phyloP scores from a whole-genome alignment of 352 stramenopile genomes.

The Saprolegnia diclina region DNA sequence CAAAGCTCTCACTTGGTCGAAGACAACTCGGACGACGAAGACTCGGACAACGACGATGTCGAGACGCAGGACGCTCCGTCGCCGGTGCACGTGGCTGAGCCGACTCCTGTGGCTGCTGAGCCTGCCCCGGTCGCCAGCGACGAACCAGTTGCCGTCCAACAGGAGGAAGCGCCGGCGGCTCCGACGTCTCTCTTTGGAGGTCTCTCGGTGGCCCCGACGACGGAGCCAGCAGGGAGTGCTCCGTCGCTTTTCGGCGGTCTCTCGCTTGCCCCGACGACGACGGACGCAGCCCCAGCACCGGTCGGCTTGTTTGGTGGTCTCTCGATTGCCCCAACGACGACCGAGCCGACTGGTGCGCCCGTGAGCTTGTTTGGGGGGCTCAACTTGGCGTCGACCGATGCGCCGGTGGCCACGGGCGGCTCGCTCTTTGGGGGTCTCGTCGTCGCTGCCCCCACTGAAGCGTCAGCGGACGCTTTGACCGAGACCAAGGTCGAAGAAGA shows the following conservation, averaged over 20 bases:
- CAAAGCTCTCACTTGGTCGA: background rate
- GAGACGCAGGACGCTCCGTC: slow-evolving; percentile 23
- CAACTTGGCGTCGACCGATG: slow-evolving; percentile 28
- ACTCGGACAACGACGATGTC: slow-evolving; percentile 19
- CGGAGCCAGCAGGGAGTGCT: background rate
- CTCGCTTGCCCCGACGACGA: slow-evolving; percentile 22
- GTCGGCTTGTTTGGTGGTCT: slow-evolving; percentile 40
- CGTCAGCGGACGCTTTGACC: background rate
- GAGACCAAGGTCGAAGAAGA: slow-evolving; percentile 22
- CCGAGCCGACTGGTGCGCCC: background rate
- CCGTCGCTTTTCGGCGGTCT: slow-evolving; percentile 2
- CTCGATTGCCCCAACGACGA: slow-evolving; percentile 5
- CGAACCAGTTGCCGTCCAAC: background rate
- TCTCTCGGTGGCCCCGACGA: slow-evolving; percentile 27
- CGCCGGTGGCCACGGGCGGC: background rate
- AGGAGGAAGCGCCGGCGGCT: background rate
- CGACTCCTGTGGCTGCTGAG: background rate
- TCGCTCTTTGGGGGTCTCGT: slow-evolving; percentile 27
- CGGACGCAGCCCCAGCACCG: slow-evolving; percentile 14
- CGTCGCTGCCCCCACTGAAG: background rate
- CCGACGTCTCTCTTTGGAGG: slow-evolving; percentile 29
- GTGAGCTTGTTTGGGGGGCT: slow-evolving; percentile 37
- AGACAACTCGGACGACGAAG: slow-evolving; percentile 1
- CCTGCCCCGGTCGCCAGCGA: background rate
- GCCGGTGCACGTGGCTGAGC: background rate